These are phyloP conservation scores for Ophiobolus disseminans DNA, from an alignment of 2,329 filamentous ascomycete genomes.

Conservation along the genomic window DNA sequence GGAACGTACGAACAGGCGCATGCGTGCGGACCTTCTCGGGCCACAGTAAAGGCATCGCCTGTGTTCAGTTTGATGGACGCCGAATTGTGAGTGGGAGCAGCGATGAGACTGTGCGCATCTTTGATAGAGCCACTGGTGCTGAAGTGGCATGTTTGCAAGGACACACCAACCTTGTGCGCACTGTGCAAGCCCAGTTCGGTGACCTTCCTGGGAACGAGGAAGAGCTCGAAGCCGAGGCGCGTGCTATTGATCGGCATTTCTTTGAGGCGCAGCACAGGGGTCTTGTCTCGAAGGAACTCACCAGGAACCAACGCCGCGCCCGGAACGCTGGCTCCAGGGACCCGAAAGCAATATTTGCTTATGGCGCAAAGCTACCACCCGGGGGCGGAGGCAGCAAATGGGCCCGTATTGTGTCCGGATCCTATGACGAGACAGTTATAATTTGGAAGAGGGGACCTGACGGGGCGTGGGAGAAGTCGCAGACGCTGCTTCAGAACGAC, in stretches of 20 bases:
- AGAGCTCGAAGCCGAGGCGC: constrained; percentile 76
- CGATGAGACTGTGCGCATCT: constrained; percentile 94
- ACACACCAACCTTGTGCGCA: constrained; percentile 85
- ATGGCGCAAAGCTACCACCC: constrained; percentile 86
- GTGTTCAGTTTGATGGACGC: constrained; percentile 93
- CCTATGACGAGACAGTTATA: constrained; percentile 94
- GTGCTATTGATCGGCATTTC: constrained; percentile 75
- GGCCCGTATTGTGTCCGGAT: constrained; percentile 94
- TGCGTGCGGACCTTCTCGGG: constrained; percentile 82
- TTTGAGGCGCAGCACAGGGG: constrained; percentile 64
- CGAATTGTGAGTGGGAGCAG: constrained; percentile 95
- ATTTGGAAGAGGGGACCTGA: constrained; percentile 90
- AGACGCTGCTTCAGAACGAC: constrained; percentile 77
- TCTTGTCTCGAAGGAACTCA: constrained; percentile 42
- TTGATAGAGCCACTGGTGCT: constrained; percentile 82
- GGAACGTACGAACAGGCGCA: constrained; percentile 83
- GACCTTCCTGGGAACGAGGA: constrained; percentile 82
- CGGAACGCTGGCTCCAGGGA: constrained; percentile 75
- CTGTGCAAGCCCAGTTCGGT: constrained; percentile 92
- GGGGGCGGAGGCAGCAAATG: constrained; percentile 89
- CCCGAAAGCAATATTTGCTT: constrained; percentile 77
- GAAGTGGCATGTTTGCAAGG: constrained; percentile 88
- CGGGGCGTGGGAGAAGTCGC: constrained; percentile 81
- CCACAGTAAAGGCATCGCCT: constrained; percentile 94
- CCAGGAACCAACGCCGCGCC: constrained; percentile 42